These are phyloP conservation scores for Kwoniella europaea DNA, from an alignment of 768 basidiomycete genomes.

Conservation along the genomic window DNA sequence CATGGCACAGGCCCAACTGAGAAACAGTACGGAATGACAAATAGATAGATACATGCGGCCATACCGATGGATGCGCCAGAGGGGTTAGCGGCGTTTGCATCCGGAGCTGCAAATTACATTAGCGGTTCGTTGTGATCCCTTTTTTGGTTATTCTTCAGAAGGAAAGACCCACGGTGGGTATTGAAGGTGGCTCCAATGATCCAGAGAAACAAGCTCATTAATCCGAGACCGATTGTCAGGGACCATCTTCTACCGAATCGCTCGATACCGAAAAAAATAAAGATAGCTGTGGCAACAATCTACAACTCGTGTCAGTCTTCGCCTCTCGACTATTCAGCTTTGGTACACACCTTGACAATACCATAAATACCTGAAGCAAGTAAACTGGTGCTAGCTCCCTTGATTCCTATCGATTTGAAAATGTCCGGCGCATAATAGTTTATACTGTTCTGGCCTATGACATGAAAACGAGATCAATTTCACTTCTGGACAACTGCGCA, in stretches of 20 bases:
- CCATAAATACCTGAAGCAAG: conserved; percentile 59
- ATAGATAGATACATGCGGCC: conserved; percentile 76
- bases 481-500: neutral
- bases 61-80: conserved; percentile 69
- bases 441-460: conserved; percentile 68
- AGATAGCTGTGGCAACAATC: conserved; percentile 58
- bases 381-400: conserved; percentile 49
- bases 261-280: conserved; percentile 59
- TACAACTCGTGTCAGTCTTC: conserved; percentile 32
- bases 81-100: conserved; percentile 59
- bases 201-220: conserved; percentile 80
- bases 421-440: conserved; percentile 58
- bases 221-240: conserved; percentile 69
- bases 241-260: conserved; percentile 61
- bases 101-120: conserved; percentile 57
- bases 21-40: conserved; percentile 85
- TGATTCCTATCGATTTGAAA: conserved; percentile 52
- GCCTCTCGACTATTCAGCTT: neutral
- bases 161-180: conserved; percentile 63
- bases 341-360: conserved; percentile 44
- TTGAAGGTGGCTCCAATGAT: conserved; percentile 84
- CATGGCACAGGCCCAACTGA: conserved; percentile 73
- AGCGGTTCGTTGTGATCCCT: neutral
- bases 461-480: neutral
- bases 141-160: too few relatives aligned